Percentiles rank a stretch among this genome's conserved stretches.
These are phyloP conservation scores for Colletotrichum sp. DNA, from an alignment of 2,329 filamentous ascomycete genomes.

Conservation along the genomic window DNA sequence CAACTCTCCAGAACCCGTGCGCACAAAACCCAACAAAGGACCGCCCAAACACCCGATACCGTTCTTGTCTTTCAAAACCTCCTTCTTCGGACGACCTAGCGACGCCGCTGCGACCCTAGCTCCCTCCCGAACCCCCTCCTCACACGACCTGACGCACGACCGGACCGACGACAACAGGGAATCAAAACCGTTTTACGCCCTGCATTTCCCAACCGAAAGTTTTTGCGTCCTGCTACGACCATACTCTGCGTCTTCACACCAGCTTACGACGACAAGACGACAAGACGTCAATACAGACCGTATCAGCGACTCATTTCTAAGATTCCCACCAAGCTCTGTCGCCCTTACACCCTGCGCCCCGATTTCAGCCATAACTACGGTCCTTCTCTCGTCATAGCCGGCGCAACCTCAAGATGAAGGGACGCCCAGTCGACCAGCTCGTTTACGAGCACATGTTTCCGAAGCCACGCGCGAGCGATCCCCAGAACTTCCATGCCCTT, in stretches of 20 bases:
- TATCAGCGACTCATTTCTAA: neutral
- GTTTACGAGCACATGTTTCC: constrained; percentile 79
- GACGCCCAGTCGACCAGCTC: constrained; percentile 71
- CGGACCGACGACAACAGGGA: neutral
- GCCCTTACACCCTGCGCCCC: neutral
- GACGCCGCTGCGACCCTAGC: neutral
- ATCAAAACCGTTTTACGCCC: neutral
- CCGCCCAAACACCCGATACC: neutral
- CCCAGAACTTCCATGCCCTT: constrained; percentile 72
- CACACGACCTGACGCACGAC: neutral
- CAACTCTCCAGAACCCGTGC: neutral
- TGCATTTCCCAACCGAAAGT: neutral
- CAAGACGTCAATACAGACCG: neutral
- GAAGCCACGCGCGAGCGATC: constrained; percentile 69
- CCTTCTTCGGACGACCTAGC: constrained; percentile 13
- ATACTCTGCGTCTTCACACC: neutral
- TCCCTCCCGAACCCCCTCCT: constrained; percentile 11
- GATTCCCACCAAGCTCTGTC: neutral
- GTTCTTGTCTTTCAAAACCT: neutral
- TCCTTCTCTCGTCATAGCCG: neutral
- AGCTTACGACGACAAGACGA: neutral
- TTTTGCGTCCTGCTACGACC: neutral
- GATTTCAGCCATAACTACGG: neutral
- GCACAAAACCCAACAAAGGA: neutral
- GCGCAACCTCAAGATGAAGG: constrained; percentile 62